Conservation (phyloP, 2,329 filamentous ascomycete species). For the Alternaria conjuncta region DNA sequence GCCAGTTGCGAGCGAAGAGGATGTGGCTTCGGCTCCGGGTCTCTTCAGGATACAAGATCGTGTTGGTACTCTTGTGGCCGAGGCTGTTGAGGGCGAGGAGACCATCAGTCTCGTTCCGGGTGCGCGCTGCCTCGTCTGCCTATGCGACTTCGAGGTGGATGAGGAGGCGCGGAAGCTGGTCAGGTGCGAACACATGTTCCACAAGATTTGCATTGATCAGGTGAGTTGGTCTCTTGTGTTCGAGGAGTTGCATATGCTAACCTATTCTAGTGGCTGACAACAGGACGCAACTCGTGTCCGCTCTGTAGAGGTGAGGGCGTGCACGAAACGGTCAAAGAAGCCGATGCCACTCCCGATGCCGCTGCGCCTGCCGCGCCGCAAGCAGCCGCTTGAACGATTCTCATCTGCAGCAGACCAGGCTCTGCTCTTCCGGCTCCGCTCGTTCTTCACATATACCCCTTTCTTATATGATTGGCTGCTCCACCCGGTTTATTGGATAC, state of each 20-base stretch:
- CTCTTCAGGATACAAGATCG: slow-evolving; percentile 60
- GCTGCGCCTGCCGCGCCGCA: slow-evolving; percentile 10
- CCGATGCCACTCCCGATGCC: slow-evolving; percentile 18
- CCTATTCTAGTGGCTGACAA: slow-evolving; percentile 67
- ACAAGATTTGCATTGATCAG: slow-evolving; percentile 73
- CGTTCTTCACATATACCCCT: slow-evolving; percentile 26
- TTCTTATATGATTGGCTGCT: slow-evolving; percentile 10
- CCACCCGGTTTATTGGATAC: slow-evolving; percentile 13
- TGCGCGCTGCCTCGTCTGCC: slow-evolving; percentile 69
- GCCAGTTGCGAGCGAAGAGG: slow-evolving; percentile 69
- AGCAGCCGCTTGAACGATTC: slow-evolving; percentile 9
- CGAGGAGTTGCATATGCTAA: slow-evolving; percentile 12
- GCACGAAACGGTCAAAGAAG: slow-evolving; percentile 52
- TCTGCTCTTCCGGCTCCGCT: not conserved
- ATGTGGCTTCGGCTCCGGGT: slow-evolving; percentile 68
- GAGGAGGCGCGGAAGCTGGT: slow-evolving; percentile 67
- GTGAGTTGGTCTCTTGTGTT: slow-evolving; percentile 50
- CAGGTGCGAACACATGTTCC: slow-evolving; percentile 71
- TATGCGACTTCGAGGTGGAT: slow-evolving; percentile 68
- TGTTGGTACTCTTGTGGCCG: slow-evolving; percentile 53
- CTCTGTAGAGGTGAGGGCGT: slow-evolving; percentile 66
- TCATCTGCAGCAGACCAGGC: not conserved
- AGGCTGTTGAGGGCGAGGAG: slow-evolving; percentile 50
- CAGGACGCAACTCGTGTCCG: slow-evolving; percentile 69
- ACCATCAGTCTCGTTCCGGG: slow-evolving; percentile 39